Evolutionary conservation across 75 land plant species (phyloP).

Genomic region (Chamaecyparis obtusa): DNA sequence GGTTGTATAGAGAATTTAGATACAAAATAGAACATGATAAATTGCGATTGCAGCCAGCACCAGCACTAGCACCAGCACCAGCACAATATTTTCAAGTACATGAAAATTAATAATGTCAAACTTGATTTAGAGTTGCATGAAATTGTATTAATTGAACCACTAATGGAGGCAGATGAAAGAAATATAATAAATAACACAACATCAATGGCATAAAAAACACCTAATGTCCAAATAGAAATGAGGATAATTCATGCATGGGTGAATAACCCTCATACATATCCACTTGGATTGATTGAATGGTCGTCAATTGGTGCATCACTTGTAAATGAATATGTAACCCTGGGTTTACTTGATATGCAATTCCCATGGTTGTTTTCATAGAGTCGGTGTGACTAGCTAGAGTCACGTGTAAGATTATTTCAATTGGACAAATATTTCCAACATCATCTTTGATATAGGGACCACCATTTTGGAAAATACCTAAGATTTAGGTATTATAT

Average conservation of each 20-base stretch:
- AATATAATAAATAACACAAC: too few species aligned
- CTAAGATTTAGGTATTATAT: neutral
- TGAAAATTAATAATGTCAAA: too few species aligned
- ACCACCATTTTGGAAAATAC: neutral
- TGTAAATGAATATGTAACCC: neutral
- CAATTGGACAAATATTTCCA: neutral
- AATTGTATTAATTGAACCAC: too few species aligned
- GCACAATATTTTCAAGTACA: too few species aligned
- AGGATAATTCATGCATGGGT: neutral
- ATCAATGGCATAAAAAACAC: neutral
- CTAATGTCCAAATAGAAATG: neutral
- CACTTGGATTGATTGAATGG: neutral
- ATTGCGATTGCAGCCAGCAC: too few species aligned
- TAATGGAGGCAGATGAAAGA: too few species aligned
- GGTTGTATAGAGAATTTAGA: too few species aligned
- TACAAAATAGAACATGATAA: too few species aligned
- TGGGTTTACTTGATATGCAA: neutral
- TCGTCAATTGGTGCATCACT: neutral
- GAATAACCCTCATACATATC: neutral
- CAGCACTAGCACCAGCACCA: too few species aligned
- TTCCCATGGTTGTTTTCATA: neutral
- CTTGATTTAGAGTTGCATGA: too few species aligned
- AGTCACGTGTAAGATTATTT: neutral
- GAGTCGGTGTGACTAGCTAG: neutral
- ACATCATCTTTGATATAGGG: neutral